Conservation (phyloP, 2,329 filamentous ascomycete genomes). For the Colletotrichum sidae region DNA sequence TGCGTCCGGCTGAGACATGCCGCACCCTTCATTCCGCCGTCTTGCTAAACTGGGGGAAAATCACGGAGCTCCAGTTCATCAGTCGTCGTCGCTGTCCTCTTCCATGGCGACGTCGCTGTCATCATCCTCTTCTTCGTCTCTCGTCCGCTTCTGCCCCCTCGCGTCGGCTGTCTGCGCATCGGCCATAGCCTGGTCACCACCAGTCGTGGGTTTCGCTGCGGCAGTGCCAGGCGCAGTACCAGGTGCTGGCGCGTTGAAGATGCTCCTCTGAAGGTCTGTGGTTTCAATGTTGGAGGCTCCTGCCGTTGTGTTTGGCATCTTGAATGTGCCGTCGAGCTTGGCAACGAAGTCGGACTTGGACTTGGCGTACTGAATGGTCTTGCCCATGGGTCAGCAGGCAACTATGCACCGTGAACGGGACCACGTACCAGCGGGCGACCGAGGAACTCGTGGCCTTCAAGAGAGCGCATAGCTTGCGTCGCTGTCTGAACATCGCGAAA, state of each 20-base stretch:
- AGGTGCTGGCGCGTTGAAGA: constrained; percentile 77
- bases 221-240: constrained; percentile 54
- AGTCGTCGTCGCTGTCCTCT: constrained; percentile 80
- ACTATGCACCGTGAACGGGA: background rate
- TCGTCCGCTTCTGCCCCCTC: constrained; percentile 76
- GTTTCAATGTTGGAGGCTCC: constrained; percentile 69
- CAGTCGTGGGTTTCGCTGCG: constrained; percentile 59
- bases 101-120: constrained; percentile 78
- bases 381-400: constrained; percentile 35
- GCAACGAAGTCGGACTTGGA: constrained; percentile 88
- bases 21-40: constrained; percentile 11
- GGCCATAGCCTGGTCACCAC: constrained; percentile 60
- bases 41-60: constrained; percentile 18
- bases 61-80: constrained; percentile 39
- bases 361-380: constrained; percentile 94
- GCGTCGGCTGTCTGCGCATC: constrained; percentile 65
- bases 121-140: constrained; percentile 76
- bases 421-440: constrained; percentile 83
- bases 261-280: constrained; percentile 82
- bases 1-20: constrained; percentile 26
- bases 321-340: constrained; percentile 92
- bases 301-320: constrained; percentile 65
- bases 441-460: constrained; percentile 88
- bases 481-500: constrained; percentile 92
- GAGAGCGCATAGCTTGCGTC: constrained; percentile 90